Evolutionary conservation across 176 grass and related monocot species (phyloP), one percentile per base, ranked within the genome.

Genomic region (Oryza punctata): DNA sequence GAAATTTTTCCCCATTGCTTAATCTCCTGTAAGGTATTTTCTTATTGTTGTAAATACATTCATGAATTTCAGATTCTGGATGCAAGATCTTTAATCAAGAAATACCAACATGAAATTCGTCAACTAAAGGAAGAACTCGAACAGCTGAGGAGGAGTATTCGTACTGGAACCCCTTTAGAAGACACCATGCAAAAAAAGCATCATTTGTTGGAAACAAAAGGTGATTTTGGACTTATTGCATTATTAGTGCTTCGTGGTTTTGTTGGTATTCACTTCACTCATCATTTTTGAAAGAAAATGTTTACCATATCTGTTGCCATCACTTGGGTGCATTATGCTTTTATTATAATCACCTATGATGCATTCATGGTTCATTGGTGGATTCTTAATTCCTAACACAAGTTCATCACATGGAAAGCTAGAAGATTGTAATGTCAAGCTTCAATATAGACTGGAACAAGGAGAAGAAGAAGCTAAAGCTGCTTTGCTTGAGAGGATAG

Each of bases 61-160:
- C 15, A 24, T 72, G 4, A 26, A 73, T 63, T 83, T 43, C 73
- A 97, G 91, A 97, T 97, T 88, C 78, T 91, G n/a, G 87, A 94
- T 89, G 94, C 93, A 65, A 97, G 91, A 67, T 97, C 94, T 76
- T 85, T 97, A 84, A 97, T 97, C 64, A 97, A 97, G 72, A 94
- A 94, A 44, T 94, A 97, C 74, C 94, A 97, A 81, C 91, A 84
- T 93, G 94, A 97, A 88, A 97, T 97, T 71, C 41, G 72, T 46
- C 81, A 75, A 72, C 77, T 97, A 50, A 94, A 97, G 76, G 87
- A 97, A 40, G 94, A 97, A 80, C 73, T 97, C 70, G 91, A 93
- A 76, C 87, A 88, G 38, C 65, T 97, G 77, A 97, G 93, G 75
- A 97, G 76, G 72, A 89, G 91, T 78, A 90, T 94, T 87, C 76